phyloP scores from a whole-genome alignment of 495 filamentous ascomycete species.

The Hypoxylon subgilvum region DNA sequence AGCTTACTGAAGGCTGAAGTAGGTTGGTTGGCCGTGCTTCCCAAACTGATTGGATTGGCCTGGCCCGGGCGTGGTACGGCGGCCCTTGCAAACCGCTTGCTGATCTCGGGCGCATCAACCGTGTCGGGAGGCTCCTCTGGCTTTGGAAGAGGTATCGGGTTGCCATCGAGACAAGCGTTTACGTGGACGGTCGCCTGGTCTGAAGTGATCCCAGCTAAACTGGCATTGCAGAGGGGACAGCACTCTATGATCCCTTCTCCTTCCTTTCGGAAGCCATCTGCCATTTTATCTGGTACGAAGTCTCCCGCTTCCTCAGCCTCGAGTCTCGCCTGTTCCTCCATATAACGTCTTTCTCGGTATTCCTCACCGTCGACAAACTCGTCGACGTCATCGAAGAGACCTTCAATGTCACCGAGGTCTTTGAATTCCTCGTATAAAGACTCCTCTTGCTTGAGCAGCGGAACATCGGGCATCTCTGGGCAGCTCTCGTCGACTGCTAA shows the following conservation, averaged over 20 bases:
- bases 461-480: conserved; percentile 31
- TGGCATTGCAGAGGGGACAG: conserved; percentile 80
- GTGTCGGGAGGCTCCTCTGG: conserved; percentile 37
- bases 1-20: conserved; percentile 85
- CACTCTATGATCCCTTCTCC: conserved; percentile 45
- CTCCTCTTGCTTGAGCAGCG: conserved; percentile 60
- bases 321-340: conserved; percentile 66
- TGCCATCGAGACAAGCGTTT: conserved; percentile 90
- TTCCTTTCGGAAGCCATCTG: conserved; percentile 27
- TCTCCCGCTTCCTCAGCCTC: conserved; percentile 58
- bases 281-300: conserved; percentile 45
- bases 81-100: conserved; percentile 67
- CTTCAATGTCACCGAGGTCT: conserved; percentile 71
- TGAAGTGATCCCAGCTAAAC: conserved; percentile 63
- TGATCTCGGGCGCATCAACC: conserved; percentile 46
- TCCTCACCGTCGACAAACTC: conserved; percentile 66
- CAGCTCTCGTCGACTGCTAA: conserved; percentile 33
- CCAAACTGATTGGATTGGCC: conserved; percentile 70
- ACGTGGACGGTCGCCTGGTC: conserved; percentile 75
- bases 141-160: conserved; percentile 58
- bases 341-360: conserved; percentile 62
- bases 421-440: conserved; percentile 55
- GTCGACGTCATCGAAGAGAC: conserved; percentile 53
- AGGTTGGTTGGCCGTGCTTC: conserved; percentile 41
- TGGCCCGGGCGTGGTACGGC: conserved; percentile 77